Percentiles rank a stretch among this genome's conserved stretches.
phyloP scores from a whole-genome alignment of 2,329 filamentous ascomycete genomes.

The Periconia digitata region DNA sequence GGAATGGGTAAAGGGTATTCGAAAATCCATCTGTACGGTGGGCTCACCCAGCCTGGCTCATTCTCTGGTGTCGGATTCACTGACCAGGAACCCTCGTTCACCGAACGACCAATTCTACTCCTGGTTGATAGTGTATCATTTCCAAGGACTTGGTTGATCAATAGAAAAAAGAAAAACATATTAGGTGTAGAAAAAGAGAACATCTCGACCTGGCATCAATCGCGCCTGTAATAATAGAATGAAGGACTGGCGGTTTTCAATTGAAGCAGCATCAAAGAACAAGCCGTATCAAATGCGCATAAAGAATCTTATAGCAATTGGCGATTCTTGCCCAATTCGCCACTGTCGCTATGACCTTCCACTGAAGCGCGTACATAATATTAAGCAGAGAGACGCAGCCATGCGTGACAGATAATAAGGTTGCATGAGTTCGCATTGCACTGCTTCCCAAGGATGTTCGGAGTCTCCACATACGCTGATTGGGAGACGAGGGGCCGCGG shows the following conservation, averaged over 20 bases:
- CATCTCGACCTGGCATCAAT: not conserved
- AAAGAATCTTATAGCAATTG: not conserved
- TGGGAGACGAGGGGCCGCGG: not conserved
- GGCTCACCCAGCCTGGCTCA: conserved; percentile 29
- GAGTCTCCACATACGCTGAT: not conserved
- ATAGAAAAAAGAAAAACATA: not conserved
- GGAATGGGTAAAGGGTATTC: conserved; percentile 49
- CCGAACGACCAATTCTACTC: not conserved
- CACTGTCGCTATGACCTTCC: not conserved
- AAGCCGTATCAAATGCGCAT: not conserved
- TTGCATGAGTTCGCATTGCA: not conserved
- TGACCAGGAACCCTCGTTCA: not conserved
- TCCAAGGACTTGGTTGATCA: not conserved
- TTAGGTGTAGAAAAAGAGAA: not conserved
- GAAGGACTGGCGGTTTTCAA: not conserved
- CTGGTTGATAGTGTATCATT: not conserved
- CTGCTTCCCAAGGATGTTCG: not conserved
- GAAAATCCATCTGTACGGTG: conserved; percentile 44
- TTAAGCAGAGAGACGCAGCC: not conserved
- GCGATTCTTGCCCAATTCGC: not conserved
- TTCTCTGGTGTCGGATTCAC: not conserved
- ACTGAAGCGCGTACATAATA: not conserved
- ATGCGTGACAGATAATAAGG: not conserved
- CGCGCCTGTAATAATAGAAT: not conserved
- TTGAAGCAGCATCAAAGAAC: not conserved